Percentiles rank a stretch among this genome's conserved stretches.
These are phyloP conservation scores for Blepharisma stoltei DNA, from an alignment of 73 alveolate species.

Conservation along the genomic window DNA sequence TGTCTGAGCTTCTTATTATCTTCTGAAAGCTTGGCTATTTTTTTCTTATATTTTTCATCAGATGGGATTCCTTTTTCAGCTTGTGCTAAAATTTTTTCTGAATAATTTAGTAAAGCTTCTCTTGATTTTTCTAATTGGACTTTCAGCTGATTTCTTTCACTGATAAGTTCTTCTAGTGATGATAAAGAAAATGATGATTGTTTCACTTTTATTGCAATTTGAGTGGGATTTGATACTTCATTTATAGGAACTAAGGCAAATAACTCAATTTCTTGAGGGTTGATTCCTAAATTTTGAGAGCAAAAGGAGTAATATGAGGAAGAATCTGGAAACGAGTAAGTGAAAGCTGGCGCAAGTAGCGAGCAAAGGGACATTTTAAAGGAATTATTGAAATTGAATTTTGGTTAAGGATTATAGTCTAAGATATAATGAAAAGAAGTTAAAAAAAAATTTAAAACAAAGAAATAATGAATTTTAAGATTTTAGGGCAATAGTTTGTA, in stretches of 20 bases:
- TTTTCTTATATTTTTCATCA: slow-evolving; percentile 36
- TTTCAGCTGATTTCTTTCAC: neutral
- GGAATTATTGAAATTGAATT: too few species aligned
- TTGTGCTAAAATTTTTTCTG: neutral
- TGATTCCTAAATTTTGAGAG: slow-evolving; percentile 4
- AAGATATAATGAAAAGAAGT: too few species aligned
- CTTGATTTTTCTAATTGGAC: slow-evolving; percentile 12
- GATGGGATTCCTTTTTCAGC: neutral
- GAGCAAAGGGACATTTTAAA: too few species aligned
- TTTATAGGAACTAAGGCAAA: slow-evolving; percentile 14
- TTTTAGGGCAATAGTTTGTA: too few species aligned
- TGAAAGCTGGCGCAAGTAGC: too few species aligned
- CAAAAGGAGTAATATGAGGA: neutral
- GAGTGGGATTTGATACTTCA: neutral
- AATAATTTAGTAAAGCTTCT: slow-evolving; percentile 16
- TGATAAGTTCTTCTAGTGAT: neutral
- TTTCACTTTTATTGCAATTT: neutral
- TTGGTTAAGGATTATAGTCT: too few species aligned
- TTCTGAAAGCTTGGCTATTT: slow-evolving; percentile 43
- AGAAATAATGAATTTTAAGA: too few species aligned
- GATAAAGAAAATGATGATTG: neutral
- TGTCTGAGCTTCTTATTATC: slow-evolving; percentile 61
- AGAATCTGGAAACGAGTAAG: too few species aligned
- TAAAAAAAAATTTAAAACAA: too few species aligned
- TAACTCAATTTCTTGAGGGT: neutral